phyloP scores from a whole-genome alignment of 75 land plant species.

The Sequoia sempervirens region DNA sequence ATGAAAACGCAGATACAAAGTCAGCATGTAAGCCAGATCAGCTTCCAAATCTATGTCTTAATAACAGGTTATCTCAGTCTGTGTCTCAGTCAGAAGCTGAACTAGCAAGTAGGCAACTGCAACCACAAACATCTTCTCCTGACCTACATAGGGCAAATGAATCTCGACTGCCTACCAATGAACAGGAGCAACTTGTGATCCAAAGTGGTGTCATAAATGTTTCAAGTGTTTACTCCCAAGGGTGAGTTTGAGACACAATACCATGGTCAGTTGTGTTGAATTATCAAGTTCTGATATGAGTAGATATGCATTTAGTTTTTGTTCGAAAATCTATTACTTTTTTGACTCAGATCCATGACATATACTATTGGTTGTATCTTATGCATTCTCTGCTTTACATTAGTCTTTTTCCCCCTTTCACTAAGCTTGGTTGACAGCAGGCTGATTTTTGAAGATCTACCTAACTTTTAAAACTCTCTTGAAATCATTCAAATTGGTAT shows the following conservation, averaged over 20 bases:
- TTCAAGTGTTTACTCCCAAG: conserved; percentile 76
- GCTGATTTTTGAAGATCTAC: not conserved
- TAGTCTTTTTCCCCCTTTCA: not conserved
- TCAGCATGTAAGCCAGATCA: conserved; percentile 7
- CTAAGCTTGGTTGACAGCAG: not conserved
- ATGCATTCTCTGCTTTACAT: not conserved
- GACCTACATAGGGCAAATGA: conserved; percentile 3
- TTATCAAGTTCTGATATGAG: not conserved
- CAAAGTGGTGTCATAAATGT: conserved; percentile 80
- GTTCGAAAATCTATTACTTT: not conserved
- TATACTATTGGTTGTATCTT: not conserved
- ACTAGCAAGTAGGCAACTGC: conserved; percentile 5
- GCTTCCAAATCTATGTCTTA: not conserved
- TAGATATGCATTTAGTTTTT: not conserved
- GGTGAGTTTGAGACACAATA: conserved; percentile 40
- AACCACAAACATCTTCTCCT: conserved; percentile 3
- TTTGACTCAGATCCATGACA: not conserved
- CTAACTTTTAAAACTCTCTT: not conserved
- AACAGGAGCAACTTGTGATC: conserved; percentile 53
- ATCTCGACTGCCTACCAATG: conserved; percentile 13
- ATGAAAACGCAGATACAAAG: conserved; percentile 5
- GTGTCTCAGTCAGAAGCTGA: conserved; percentile 11
- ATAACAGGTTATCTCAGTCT: conserved; percentile 6
- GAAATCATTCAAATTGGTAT: not conserved
- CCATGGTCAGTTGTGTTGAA: not conserved